A percentile compares a stretch with the other conserved stretches of the same genome.
Conservation (phyloP, 768 basidiomycete genomes). For the Megacollybia marginata region DNA sequence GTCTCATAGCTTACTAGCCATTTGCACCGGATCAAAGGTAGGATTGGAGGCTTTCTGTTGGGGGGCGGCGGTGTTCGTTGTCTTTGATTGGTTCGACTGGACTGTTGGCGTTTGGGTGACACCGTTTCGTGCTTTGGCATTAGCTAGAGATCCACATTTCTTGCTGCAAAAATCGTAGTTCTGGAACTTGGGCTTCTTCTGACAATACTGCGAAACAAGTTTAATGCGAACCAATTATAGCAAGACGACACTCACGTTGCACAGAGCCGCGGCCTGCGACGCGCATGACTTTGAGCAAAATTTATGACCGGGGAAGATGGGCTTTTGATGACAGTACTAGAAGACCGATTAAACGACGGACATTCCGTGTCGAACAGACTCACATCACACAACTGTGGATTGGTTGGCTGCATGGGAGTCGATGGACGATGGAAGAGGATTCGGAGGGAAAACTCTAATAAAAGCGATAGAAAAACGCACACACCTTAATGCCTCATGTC, state of each 20-base stretch:
- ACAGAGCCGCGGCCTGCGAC: conserved; percentile 33
- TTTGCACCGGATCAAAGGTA: conserved; percentile 3
- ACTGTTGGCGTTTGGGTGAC: background rate
- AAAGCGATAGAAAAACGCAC: background rate
- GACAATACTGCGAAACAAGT: conserved; percentile 36
- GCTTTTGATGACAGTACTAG: conserved; percentile 46
- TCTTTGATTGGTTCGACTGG: background rate
- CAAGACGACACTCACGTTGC: conserved; percentile 29
- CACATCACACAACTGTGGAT: background rate
- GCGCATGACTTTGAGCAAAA: conserved; percentile 54
- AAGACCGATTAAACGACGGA: conserved; percentile 1
- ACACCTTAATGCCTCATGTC: background rate
- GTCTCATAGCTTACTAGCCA: conserved; percentile 3
- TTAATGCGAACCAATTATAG: background rate
- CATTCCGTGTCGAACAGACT: background rate
- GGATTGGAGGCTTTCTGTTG: background rate
- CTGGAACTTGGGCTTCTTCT: conserved; percentile 52
- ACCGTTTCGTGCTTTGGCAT: background rate
- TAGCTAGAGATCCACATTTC: conserved; percentile 39
- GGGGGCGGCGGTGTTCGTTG: background rate
- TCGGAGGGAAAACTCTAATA: background rate
- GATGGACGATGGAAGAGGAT: background rate
- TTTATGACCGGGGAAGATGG: conserved; percentile 34
- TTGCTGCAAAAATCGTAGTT: conserved; percentile 58
- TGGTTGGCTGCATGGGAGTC: background rate